Evolutionary conservation across 2,329 filamentous ascomycete genomes (phyloP).

Genomic region (Lecanosticta acicola): DNA sequence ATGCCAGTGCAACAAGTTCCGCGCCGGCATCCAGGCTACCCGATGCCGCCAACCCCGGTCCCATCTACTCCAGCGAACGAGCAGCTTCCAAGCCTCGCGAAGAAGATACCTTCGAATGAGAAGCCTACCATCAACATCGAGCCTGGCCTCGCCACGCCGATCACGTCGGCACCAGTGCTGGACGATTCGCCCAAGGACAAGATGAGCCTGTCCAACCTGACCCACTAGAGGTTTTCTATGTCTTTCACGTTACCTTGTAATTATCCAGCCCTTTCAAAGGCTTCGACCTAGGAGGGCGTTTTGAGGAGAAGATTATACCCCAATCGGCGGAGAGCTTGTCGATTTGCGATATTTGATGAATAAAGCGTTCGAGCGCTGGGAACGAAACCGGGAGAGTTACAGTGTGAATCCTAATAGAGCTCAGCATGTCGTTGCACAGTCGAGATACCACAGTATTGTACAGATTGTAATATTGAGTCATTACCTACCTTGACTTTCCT

Average conservation of each 20-base stretch:
- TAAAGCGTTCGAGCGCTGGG: constrained; percentile 8
- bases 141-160: constrained; percentile 26
- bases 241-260: background rate
- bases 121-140: constrained; percentile 21
- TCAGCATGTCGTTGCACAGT: background rate
- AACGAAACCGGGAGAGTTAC: background rate
- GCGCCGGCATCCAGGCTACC: constrained; percentile 18
- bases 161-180: constrained; percentile 22
- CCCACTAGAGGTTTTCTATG: constrained; percentile 18
- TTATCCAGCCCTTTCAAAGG: background rate
- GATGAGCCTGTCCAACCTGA: constrained; percentile 37
- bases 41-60: constrained; percentile 12
- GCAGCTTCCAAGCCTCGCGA: constrained; percentile 27
- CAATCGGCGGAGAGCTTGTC: background rate
- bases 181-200: constrained; percentile 35
- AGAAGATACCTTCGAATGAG: constrained; percentile 15
- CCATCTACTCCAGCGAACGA: constrained; percentile 19
- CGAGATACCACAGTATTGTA: constrained; percentile 1
- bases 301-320: constrained; percentile 5
- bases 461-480: background rate
- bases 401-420: constrained; percentile 3
- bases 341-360: constrained; percentile 3
- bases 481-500: background rate
- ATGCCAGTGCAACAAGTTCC: constrained; percentile 24
- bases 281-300: background rate